Base-by-base conservation (phyloP, 169 alveolate species). In the Cryptosporidium baileyi region DNA sequence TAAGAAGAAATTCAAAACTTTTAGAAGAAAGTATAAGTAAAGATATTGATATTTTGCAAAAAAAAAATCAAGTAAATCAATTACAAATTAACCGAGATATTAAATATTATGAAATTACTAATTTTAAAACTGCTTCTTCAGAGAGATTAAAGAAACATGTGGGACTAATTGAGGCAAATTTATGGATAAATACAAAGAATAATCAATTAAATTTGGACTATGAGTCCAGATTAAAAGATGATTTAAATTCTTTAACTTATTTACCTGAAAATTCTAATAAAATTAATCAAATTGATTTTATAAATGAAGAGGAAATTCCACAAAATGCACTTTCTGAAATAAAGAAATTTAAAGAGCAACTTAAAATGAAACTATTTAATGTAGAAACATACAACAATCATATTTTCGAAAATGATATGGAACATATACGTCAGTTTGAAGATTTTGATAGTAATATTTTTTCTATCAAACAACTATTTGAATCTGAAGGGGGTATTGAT, bases 31-130 rank as follows among this genome's bases (percentile, higher is more conserved):
- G 54, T 17, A 74, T 74, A 11, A 74, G 67, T 40, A 74, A 38
- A 3, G 85, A 74, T 41, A 74, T 74, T 38, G 43, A 19, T 74
- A 74, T 74, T 74, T 0, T 54, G 19, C 61, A 74, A 43, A 74
- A 74, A 57, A 57, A 74, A 36, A 74, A 54, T 54, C 74, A 74
- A 74, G 54, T 74, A n/a, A 19, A 38, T 13, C 85, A 74, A 32
- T 6, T 57, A 60, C 65, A 54, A 19, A 54, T 74, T 22, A 59
- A 57, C 54, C 26, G 85, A n/a, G 85, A 74, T 24, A 74, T 74
- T 36, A 74, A 74, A 34, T 74, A 74, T 41, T 74, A 24, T 74
- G 85, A 74, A 19, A 74, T 74, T 40, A 74, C 85, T 15, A 74
- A 74, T 57, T 19, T 28, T 8, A 74, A 30, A 74, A 36, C 51